These are phyloP conservation scores for Coniophora puteana DNA, from an alignment of 1,284 basidiomycete species.

Conservation along the genomic window DNA sequence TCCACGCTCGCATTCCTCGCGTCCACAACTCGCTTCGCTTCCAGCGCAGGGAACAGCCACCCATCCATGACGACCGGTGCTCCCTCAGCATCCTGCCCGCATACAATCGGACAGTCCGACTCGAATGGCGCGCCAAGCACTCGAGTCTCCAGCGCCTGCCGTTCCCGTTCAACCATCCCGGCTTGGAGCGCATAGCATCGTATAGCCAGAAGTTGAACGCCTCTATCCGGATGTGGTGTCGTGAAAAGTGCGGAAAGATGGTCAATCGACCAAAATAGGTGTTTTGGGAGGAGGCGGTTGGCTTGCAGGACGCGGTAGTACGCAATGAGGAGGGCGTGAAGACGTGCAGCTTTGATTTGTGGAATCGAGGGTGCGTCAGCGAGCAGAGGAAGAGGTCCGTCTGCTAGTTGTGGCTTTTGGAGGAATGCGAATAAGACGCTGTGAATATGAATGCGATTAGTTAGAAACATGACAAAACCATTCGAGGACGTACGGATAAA, in stretches of 20 bases:
- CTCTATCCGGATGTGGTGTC: slow-evolving; percentile 55
- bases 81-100: slow-evolving; percentile 43
- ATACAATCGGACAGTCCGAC: slow-evolving; percentile 56
- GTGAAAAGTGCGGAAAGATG: slow-evolving; percentile 58
- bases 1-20: slow-evolving; percentile 45
- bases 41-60: slow-evolving; percentile 74
- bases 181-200: slow-evolving; percentile 73
- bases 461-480: slow-evolving; percentile 5
- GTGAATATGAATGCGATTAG: slow-evolving; percentile 8
- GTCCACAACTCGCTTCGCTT: slow-evolving; percentile 57
- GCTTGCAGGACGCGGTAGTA: slow-evolving; percentile 78
- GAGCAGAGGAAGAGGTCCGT: slow-evolving; percentile 56
- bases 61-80: slow-evolving; percentile 53
- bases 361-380: slow-evolving; percentile 24
- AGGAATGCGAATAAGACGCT: slow-evolving; percentile 54
- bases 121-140: slow-evolving; percentile 55
- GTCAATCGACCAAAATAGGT: slow-evolving; percentile 63
- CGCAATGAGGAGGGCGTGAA: slow-evolving; percentile 71
- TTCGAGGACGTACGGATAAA: slow-evolving; percentile 61
- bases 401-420: slow-evolving; percentile 35
- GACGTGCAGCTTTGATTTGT: slow-evolving; percentile 35
- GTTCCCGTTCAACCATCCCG: slow-evolving; percentile 73
- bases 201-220: slow-evolving; percentile 69
- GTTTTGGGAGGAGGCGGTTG: slow-evolving; percentile 62
- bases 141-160: slow-evolving; percentile 59